Evolutionary conservation across 768 basidiomycete genomes (phyloP), one percentile per base, ranked within the genome.

Genomic region (Termitomyces eurrhizus): DNA sequence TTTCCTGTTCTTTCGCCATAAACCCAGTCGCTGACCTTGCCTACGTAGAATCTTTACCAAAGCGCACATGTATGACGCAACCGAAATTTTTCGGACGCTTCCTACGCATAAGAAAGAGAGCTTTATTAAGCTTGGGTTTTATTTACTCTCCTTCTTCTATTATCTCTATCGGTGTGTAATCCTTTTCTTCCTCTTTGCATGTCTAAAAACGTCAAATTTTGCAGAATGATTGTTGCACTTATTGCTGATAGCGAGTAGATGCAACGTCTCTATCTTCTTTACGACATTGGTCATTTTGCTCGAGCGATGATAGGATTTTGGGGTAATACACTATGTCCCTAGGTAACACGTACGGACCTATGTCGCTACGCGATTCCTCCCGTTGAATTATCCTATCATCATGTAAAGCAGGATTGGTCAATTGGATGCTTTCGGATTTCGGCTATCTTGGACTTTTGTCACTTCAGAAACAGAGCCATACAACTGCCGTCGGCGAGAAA

Each of bases 41-140:
- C 59, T 56, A 32, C 59, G 11, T 70, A 97, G 95, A 77, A 94
- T 98, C 72, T 84, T 89, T 66, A 88, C 87, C 73, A 93, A 93
- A 71, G 89, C 89, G 69, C 95, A 98, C 77, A 96, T 98, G 93
- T 98, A 97, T 71, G 97, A 99, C 71, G 97, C 97, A 57, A 98
- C 96, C 26, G 97, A 99, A 78, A 99, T 98, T 65, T 99, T 99
- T 83, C 85, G 97, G 66, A 94, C 95, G 59, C 77, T 98, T 51
- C 84, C 89, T 14, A 86, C 83, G 44, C 97, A 98, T 78, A 99
- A 99, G 80, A 97, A 93, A 70, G 96, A 95, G 78, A 89, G 89
- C 66, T 96, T 97, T 70, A 82, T 95, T 75, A 97, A 96, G 78
- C 88, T 97, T 58, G 94, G 92, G 12, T 94, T 94, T 76, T 95